A percentile compares a stretch with the other conserved stretches of the same genome.
Evolutionary conservation across 495 filamentous ascomycete species (phyloP).

Genomic region (Lentithecium fluviatile): DNA sequence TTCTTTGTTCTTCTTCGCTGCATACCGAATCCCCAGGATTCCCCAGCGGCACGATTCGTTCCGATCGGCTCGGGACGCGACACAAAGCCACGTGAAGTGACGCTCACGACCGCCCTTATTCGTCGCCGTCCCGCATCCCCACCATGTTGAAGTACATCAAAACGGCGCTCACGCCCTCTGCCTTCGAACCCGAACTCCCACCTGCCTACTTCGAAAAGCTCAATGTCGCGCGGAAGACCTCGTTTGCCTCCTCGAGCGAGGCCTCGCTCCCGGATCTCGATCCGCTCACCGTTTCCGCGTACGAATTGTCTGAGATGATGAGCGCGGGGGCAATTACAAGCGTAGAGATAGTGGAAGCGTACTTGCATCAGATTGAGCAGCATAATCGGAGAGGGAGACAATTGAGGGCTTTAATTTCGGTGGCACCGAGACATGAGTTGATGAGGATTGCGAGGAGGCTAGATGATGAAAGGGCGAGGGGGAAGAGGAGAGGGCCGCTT

Average conservation of each 20-base stretch:
- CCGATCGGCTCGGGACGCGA: background rate
- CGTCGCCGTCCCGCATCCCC: background rate
- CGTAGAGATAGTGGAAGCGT: conserved; percentile 50
- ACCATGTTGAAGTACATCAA: conserved; percentile 27
- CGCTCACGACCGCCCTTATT: background rate
- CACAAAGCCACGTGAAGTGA: background rate
- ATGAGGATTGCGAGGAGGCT: conserved; percentile 39
- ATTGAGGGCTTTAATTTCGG: conserved; percentile 46
- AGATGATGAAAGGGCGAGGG: conserved; percentile 42
- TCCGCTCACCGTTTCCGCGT: conserved; percentile 46
- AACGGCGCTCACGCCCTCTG: conserved; percentile 17
- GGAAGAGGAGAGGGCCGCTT: conserved; percentile 41
- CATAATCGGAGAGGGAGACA: conserved; percentile 45
- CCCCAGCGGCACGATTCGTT: background rate
- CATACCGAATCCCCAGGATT: conserved; percentile 5
- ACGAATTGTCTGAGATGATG: conserved; percentile 48
- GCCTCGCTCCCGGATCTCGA: conserved; percentile 35
- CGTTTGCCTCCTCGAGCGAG: conserved; percentile 23
- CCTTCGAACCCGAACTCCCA: conserved; percentile 30
- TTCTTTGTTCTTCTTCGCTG: background rate
- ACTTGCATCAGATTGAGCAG: conserved; percentile 52
- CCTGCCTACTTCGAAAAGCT: conserved; percentile 12
- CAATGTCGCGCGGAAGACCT: conserved; percentile 16
- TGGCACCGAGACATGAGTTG: conserved; percentile 40
- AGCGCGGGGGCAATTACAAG: conserved; percentile 44